Evolutionary conservation across 169 alveolate species (phyloP).

Genomic region (Eimeria acervulina): DNA sequence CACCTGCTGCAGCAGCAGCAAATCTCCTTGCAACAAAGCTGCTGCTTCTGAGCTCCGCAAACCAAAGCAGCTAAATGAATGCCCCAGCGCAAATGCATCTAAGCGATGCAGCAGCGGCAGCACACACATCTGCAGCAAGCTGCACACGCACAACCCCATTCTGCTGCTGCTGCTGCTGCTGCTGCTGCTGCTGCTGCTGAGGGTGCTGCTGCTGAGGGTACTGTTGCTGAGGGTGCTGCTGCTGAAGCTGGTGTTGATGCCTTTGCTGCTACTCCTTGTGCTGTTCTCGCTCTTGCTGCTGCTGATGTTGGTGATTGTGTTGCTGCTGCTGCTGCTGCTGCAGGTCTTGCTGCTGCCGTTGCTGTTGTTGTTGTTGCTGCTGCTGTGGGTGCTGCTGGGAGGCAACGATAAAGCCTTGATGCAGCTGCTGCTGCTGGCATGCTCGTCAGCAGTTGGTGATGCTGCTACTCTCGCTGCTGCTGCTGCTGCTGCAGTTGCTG

Average conservation of each 20-base stretch:
- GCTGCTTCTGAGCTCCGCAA: background rate
- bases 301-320: no score
- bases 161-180: conserved; percentile 22
- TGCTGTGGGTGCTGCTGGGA: conserved; percentile 26
- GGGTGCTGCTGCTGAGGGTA: no score
- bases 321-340: no score
- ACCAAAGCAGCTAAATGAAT: background rate
- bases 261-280: no score
- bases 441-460: background rate
- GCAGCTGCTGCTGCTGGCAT: background rate
- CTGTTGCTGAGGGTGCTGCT: no score
- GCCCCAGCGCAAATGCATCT: background rate
- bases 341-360: no score
- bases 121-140: background rate
- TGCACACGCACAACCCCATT: background rate
- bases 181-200: background rate
- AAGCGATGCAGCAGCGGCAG: conserved; percentile 30
- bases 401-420: no score
- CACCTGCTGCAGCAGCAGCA: conserved; percentile 5
- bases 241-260: no score
- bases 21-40: background rate
- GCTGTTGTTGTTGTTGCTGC: no score
- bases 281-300: no score
- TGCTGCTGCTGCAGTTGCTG: conserved; percentile 15
- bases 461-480: conserved; percentile 30